Evolutionary conservation across 306 rosid genomes (phyloP), one percentile per base, ranked within the genome.

Genomic region (Rosa chinensis): DNA sequence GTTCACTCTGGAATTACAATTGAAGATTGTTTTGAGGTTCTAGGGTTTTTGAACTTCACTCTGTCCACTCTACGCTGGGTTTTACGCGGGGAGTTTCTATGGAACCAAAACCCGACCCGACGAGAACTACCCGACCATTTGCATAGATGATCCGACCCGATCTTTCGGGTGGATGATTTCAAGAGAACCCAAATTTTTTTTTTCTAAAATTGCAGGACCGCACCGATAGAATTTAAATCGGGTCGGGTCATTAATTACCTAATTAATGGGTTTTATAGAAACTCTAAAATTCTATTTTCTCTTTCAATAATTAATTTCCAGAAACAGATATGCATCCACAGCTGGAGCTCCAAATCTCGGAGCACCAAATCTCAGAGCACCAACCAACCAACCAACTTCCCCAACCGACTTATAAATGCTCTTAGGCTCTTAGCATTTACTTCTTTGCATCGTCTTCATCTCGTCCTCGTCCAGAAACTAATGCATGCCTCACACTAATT

Each of bases 371-470:
- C 21, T 21, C 42, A 63, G 10, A 44, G n/a, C n/a, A 50, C 55
- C 62, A 82, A 59, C 71, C 2, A 28, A 13, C 66, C 70, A 66
- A 49, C 59, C 70, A 74, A 62, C 67, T 0, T 61, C 52, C 53
- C 76, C 82, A 74, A 64, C 84, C 0, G 49, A 72, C 81, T 12
- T 69, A 77, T 86, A 84, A 84, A 88, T 86, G 89, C 87, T 56
- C 35, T 32, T 32, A 32, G 37, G 37, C 37, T 44, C 47, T 50
- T 56, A 32, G 87, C 89, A 87, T 78, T 87, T 32, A 87, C 77
- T 64, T 35, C 43, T 4, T 64, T 40, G 12, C 70, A 64, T 64
- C 45, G 44, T 64, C 70, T 16, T 64, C 45, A 6, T 64, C 45
- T 64, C 45, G 44, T 10, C 21, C 70, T 35, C 35, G 70, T 14